Percentiles rank a stretch among this genome's conserved stretches.
These are phyloP conservation scores for Flaveria floridana DNA, from an alignment of 140 eudicot genomes.

Conservation along the genomic window DNA sequence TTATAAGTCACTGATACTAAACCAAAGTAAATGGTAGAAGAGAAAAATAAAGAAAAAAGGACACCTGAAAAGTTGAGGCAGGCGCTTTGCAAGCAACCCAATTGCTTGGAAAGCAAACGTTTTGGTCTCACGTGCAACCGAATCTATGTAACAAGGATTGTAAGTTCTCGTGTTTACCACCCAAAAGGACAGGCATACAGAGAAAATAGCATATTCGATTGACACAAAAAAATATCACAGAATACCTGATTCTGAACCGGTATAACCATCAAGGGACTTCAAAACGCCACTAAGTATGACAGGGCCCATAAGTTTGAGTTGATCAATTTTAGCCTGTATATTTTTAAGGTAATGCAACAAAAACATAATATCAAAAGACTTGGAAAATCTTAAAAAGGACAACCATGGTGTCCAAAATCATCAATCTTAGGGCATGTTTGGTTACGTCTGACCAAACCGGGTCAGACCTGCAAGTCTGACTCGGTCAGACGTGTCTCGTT, in stretches of 20 bases:
- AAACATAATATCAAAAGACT: constrained; percentile 16
- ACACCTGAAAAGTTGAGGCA: constrained; percentile 95
- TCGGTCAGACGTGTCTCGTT: too few species aligned
- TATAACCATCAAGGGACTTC: constrained; percentile 71
- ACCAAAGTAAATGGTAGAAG: constrained; percentile 4
- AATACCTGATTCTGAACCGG: constrained; percentile 74
- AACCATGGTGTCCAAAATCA: not conserved
- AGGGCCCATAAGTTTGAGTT: constrained; percentile 96
- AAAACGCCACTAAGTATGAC: constrained; percentile 76
- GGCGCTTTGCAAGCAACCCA: constrained; percentile 86
- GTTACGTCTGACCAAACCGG: too few species aligned
- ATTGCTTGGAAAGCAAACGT: constrained; percentile 88
- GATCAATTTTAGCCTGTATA: constrained; percentile 76
- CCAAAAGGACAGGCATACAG: not conserved
- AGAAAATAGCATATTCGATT: not conserved
- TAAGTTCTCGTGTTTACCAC: not conserved
- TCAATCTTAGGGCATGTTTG: too few species aligned
- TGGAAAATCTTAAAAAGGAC: not conserved
- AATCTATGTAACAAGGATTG: constrained; percentile 43
- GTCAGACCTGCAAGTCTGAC: too few species aligned
- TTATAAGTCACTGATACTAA: constrained; percentile 8
- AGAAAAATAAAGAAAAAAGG: not conserved
- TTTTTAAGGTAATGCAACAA: constrained; percentile 11
- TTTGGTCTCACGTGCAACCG: constrained; percentile 72
- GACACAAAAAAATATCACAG: constrained; percentile 20